Conservation (phyloP, 2,329 filamentous ascomycete species). For the Echinosphaeria canescens region DNA sequence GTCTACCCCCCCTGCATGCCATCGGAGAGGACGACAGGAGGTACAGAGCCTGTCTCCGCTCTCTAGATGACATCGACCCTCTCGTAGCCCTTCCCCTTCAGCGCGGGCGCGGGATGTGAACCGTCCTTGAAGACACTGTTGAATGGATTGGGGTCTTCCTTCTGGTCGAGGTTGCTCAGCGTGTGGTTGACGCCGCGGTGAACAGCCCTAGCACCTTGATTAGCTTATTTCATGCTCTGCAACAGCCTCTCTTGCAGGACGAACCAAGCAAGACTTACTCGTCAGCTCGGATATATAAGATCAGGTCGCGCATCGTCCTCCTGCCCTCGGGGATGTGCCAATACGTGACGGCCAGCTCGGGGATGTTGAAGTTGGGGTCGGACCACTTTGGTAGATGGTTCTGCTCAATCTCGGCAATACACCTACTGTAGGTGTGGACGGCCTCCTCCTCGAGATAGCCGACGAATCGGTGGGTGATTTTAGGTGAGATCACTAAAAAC, state of each 20-base stretch:
- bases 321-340: slow-evolving; percentile 83
- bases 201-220: slow-evolving; percentile 52
- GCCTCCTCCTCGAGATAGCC: slow-evolving; percentile 96
- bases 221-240: slow-evolving; percentile 71
- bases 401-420: slow-evolving; percentile 67
- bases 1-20: too few species aligned
- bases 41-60: too few species aligned
- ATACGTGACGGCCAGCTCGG: slow-evolving; percentile 77
- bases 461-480: slow-evolving; percentile 84
- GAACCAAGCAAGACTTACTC: too few species aligned
- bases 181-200: slow-evolving; percentile 96
- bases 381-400: slow-evolving; percentile 73
- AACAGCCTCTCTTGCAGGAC: too few species aligned
- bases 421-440: slow-evolving; percentile 82
- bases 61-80: slow-evolving; percentile 64
- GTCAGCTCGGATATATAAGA: slow-evolving; percentile 55
- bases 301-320: slow-evolving; percentile 64
- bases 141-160: slow-evolving; percentile 81
- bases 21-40: too few species aligned
- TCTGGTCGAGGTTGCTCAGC: slow-evolving; percentile 67
- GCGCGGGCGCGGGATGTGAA: slow-evolving; percentile 27
- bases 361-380: slow-evolving; percentile 45
- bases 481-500: slow-evolving; percentile 68
- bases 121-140: slow-evolving; percentile 60
- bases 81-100: slow-evolving; percentile 58